phyloP scores from a whole-genome alignment of 306 rosid genomes.

The Dicorynia guianensis region DNA sequence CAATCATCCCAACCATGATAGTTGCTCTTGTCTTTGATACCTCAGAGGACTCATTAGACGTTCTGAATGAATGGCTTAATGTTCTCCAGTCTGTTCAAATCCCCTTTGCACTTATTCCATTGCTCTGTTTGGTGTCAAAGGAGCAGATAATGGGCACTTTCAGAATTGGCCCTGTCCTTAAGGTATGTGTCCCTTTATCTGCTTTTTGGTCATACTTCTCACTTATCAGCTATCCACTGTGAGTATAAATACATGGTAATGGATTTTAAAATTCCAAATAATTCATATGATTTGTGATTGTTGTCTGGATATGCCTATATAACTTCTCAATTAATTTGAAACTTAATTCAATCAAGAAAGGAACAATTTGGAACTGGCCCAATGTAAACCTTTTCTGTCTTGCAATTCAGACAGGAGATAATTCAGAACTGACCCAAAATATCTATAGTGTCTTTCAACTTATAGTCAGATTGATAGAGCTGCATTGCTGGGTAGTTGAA shows the following conservation, averaged over 20 bases:
- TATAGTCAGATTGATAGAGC: constrained; percentile 3
- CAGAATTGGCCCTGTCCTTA: constrained; percentile 75
- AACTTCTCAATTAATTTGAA: constrained; percentile 5
- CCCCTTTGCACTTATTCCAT: constrained; percentile 96
- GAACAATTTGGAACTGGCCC: constrained; percentile 4
- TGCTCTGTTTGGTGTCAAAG: constrained; percentile 90
- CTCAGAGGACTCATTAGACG: constrained; percentile 73
- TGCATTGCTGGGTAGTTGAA: constrained; percentile 12
- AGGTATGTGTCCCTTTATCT: constrained; percentile 58
- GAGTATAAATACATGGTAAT: not conserved
- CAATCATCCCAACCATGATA: constrained; percentile 84
- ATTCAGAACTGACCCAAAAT: constrained; percentile 1
- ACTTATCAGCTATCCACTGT: constrained; percentile 1
- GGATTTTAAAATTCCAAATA: constrained; percentile 13
- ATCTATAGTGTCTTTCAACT: not conserved
- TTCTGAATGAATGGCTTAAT: constrained; percentile 95
- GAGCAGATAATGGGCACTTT: constrained; percentile 94
- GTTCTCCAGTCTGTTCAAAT: constrained; percentile 96
- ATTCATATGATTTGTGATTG: constrained; percentile 17
- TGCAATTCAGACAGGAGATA: constrained; percentile 20
- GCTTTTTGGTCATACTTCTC: constrained; percentile 15
- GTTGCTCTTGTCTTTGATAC: constrained; percentile 87
- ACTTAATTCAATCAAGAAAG: not conserved
- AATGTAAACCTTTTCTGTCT: constrained; percentile 4
- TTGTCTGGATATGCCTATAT: constrained; percentile 21